Evolutionary conservation across 78 protist genomes (phyloP), one percentile per base, ranked within the genome.

Genomic region (Polysphondylium violaceum): DNA sequence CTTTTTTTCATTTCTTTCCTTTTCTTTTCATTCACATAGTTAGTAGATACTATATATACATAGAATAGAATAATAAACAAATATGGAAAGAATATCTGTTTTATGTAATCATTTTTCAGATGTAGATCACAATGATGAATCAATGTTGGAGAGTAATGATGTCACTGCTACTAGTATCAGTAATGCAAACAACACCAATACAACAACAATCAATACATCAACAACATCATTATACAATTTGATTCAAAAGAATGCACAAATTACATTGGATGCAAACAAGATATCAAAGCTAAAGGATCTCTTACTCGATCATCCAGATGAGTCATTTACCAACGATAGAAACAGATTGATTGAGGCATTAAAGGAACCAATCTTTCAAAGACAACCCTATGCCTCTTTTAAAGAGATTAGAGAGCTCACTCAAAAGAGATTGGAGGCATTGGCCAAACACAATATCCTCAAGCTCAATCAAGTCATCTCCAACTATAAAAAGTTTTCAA

Each of bases 341-440:
- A 53, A 69, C 11, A 40, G 38, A n/a, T 29, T 83, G 19, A 25
- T 55, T 9, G 94, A 88, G n/a, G 43, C 35, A 27, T 33, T 88
- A 17, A 88, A 67, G 25, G 94, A 88, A 50, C 94, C 94, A 76
- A 43, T 88, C 29, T 88, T 76, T 53, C 38, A 44, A 60, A 60
- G 71, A 33, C 55, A 72, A n/a, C 79, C 55, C 14, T 76, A 88
- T 44, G 88, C 79, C 11, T 35, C 41, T 21, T 31, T 88, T 4
- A 38, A 29, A 1, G 86, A 75, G 56, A 74, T 67, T 33, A 31
- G 91, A 36, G 91, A 69, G 17, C 44, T 83, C 33, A 55, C 91
- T 8, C 72, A 68, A 29, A 50, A 83, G 38, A 69, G 91, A 64
- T 29, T 83, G 14, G 51, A n/a, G 19, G 50, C 23, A 38, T 40